Conservation (phyloP, 1,139 yeast species). For the Sugiyamaella novakii region DNA sequence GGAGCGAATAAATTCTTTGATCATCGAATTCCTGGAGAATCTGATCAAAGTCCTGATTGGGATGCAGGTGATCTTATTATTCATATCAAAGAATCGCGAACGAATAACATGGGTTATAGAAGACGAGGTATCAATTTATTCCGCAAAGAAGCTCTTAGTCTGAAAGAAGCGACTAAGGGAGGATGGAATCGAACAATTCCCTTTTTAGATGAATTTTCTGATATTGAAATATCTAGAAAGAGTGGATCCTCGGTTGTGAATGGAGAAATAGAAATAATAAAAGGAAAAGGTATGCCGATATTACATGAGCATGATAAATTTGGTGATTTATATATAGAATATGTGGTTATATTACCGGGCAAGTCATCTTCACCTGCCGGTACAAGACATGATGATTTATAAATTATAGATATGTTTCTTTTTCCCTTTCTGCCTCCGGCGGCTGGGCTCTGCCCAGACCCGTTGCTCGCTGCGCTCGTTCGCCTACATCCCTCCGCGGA, state of each 20-base stretch:
- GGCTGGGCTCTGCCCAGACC: background rate
- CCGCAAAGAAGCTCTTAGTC: slow-evolving; percentile 75
- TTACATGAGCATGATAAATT: slow-evolving; percentile 51
- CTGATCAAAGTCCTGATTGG: slow-evolving; percentile 81
- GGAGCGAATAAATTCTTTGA: slow-evolving; percentile 68
- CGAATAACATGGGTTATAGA: slow-evolving; percentile 77
- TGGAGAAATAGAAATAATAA: slow-evolving; percentile 71
- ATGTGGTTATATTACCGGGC: slow-evolving; percentile 58
- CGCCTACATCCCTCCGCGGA: too few relatives aligned
- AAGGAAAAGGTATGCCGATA: slow-evolving; percentile 85
- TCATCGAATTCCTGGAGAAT: slow-evolving; percentile 70
- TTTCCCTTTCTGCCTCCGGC: slow-evolving; percentile 1
- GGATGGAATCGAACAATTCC: slow-evolving; percentile 73
- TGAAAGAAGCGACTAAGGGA: slow-evolving; percentile 73
- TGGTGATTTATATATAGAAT: slow-evolving; percentile 79
- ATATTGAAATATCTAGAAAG: slow-evolving; percentile 52
- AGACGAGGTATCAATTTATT: slow-evolving; percentile 73
- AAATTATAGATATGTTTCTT: slow-evolving; percentile 2
- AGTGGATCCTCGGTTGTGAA: slow-evolving; percentile 55
- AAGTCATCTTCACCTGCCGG: slow-evolving; percentile 4
- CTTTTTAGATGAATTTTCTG: slow-evolving; percentile 63
- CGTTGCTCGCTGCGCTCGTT: background rate
- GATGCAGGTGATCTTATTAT: slow-evolving; percentile 78
- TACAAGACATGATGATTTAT: slow-evolving; percentile 20
- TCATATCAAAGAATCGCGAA: slow-evolving; percentile 49